A percentile compares a stretch with the other conserved stretches of the same genome.
phyloP scores from a whole-genome alignment of 2,329 filamentous ascomycete genomes.

The Xylariaceae sp. region DNA sequence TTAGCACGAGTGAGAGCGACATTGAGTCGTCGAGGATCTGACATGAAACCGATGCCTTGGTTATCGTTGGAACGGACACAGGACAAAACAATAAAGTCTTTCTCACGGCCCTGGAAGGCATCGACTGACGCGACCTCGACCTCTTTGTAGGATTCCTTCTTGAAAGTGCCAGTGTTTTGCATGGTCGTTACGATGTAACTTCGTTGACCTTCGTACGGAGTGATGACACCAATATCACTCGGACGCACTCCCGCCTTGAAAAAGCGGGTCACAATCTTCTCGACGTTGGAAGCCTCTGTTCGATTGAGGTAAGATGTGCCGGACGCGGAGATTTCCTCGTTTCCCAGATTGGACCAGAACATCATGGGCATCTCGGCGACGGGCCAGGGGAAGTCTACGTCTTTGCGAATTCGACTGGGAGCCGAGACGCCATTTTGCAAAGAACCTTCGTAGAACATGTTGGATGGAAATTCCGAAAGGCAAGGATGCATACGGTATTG shows the following conservation, averaged over 20 bases:
- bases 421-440: constrained; percentile 94
- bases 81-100: constrained; percentile 96
- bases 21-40: constrained; percentile 93
- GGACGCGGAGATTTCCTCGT: constrained; percentile 95
- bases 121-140: constrained; percentile 98
- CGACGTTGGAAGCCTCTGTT: constrained; percentile 93
- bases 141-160: constrained; percentile 98
- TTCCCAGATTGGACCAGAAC: constrained; percentile 99
- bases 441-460: constrained; percentile 99
- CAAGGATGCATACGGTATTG: constrained; percentile 99
- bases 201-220: constrained; percentile 95
- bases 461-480: constrained; percentile 93
- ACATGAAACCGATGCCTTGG: constrained; percentile 97
- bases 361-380: constrained; percentile 95
- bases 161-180: constrained; percentile 95
- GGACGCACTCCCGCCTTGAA: constrained; percentile 98
- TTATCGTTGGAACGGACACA: constrained; percentile 98
- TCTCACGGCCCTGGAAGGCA: constrained; percentile 97
- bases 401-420: constrained; percentile 78
- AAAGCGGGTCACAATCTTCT: constrained; percentile 97
- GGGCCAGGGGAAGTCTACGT: constrained; percentile 98
- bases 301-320: constrained; percentile 98
- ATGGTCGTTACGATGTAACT: constrained; percentile 99
- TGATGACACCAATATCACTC: constrained; percentile 92
- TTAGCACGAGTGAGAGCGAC: constrained; percentile 95